Base-by-base conservation (phyloP, 148 eudicot genomes). In the Camellia japonica region DNA sequence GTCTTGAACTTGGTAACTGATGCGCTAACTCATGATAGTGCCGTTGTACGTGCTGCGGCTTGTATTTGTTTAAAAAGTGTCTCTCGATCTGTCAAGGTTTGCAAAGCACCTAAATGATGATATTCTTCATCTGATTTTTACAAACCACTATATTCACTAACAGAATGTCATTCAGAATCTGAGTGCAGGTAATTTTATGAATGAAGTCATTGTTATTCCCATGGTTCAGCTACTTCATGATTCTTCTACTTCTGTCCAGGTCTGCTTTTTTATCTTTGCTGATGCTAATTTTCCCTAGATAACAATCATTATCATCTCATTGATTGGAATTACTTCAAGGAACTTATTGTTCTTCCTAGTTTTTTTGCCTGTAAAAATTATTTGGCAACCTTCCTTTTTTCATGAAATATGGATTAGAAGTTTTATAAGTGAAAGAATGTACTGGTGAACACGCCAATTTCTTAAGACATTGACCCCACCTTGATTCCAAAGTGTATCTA, bases 41-140 rank as follows among this genome's bases (percentile, higher is more conserved):
- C 86, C 49, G 88, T 91, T 41, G 97, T 97, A 73, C 94, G 94
- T 74, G 80, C 82, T 82, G 99, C 97, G 11, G 97, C 99, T 71
- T 97, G 98, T 87, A 82, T 84, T 81, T 94, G 94, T 77, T 87
- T 97, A 85, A 91, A 80, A 82, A 90, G 92, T 84, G 87, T 92
- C 68, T 92, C 99, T 73, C 97, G 99, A 68, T 97, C 99, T 79
- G 89, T 90, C 78, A 93, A 97, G 99, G 99, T 96, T 84, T 75
- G 90, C 10, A 71, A 55, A 73, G 61, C 44, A 10, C 51, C 12
- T 20, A 10, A 41, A 80, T 43, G 54, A 78, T 71, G 30, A 23
- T 73, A 76, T 63, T 79, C 80, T 85, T 82, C 65, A 84, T 83
- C 81, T 87, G 23, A 80, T 78, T 55, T 60, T 63, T 12, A 4